These are phyloP conservation scores for Pigoraptor vietnamica DNA, from an alignment of 78 protist species.

Conservation along the genomic window DNA sequence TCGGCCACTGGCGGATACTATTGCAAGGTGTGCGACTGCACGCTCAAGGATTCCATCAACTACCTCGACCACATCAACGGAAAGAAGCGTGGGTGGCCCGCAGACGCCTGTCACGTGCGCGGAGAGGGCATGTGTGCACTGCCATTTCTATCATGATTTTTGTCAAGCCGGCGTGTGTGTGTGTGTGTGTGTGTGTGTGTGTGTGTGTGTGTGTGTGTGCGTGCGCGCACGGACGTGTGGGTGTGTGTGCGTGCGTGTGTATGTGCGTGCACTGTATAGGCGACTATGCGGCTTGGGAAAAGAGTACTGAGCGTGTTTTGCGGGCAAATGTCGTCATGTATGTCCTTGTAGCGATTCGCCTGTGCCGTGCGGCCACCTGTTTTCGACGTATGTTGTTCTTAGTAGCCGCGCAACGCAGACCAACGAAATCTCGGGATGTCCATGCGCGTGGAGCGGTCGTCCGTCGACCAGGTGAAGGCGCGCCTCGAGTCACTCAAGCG, in stretches of 20 bases:
- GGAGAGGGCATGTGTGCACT: neutral
- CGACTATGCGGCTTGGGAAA: neutral
- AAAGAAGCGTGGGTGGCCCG: conserved; percentile 1
- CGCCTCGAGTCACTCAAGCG: neutral
- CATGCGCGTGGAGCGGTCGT: conserved; percentile 24
- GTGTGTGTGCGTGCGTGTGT: neutral
- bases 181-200: no score
- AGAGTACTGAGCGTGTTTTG: neutral
- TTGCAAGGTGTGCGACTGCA: conserved; percentile 34
- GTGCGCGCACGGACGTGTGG: neutral
- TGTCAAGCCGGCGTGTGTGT: neutral
- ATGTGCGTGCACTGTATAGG: neutral
- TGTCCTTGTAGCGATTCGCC: neutral
- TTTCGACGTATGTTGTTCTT: neutral
- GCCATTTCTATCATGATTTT: neutral
- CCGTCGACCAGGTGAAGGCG: conserved; percentile 5
- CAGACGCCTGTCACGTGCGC: no score
- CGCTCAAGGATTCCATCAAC: conserved; percentile 28
- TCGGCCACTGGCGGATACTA: conserved; percentile 28
- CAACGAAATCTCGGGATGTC: conserved; percentile 25
- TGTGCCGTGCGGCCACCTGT: neutral
- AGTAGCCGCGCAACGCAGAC: no score
- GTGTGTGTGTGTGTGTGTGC: no score
- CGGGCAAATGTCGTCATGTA: neutral
- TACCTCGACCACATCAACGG: conserved; percentile 45